Percentiles rank a stretch among this genome's conserved stretches.
Conservation (phyloP, 225 moss, liverwort and hornwort genomes). For the Ulota crispa region DNA sequence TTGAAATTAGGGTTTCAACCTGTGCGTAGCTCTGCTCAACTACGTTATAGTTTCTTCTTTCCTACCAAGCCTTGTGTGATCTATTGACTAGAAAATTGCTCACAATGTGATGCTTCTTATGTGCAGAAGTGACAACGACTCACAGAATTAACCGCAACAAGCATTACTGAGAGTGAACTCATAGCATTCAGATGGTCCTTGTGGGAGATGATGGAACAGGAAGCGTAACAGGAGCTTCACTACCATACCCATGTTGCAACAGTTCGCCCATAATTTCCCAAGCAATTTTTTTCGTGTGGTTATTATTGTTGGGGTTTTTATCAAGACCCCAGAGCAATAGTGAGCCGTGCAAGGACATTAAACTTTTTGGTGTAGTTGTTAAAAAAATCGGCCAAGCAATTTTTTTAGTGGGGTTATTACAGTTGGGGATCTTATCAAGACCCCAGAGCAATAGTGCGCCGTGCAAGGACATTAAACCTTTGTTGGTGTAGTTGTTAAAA, state of each 20-base stretch:
- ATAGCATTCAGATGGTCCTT: constrained; percentile 17
- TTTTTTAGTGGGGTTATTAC: background rate
- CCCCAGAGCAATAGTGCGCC: background rate
- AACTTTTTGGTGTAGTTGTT: background rate
- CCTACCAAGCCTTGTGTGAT: background rate
- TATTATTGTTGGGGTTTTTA: background rate
- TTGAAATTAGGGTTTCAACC: background rate
- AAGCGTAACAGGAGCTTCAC: constrained; percentile 10
- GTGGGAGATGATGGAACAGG: background rate
- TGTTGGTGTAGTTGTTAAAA: background rate
- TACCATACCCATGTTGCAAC: background rate
- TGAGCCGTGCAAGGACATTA: background rate
- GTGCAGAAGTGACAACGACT: constrained; percentile 4
- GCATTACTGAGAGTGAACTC: background rate
- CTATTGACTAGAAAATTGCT: background rate
- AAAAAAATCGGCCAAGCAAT: background rate
- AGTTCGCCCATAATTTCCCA: background rate
- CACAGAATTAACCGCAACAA: background rate
- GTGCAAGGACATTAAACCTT: background rate
- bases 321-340: background rate
- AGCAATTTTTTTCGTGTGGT: background rate
- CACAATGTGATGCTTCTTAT: background rate
- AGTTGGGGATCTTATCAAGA: background rate
- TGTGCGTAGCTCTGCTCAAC: no score
- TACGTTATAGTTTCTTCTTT: background rate